Evolutionary conservation across 208 protist genomes (phyloP).

Genomic region (Acanthamoeba sp.): DNA sequence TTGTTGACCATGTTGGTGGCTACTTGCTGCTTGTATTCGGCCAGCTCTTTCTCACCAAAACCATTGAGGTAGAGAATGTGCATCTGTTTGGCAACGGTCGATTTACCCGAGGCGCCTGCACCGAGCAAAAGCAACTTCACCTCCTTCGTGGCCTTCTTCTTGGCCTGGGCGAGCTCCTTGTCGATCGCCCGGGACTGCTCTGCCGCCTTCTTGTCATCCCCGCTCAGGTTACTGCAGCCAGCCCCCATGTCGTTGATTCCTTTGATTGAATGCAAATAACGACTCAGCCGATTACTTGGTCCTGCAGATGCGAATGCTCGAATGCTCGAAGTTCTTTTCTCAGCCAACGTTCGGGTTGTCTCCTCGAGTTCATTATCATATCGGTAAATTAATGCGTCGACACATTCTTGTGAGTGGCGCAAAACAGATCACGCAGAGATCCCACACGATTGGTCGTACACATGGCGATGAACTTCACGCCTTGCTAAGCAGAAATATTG

Average conservation of each 20-base stretch:
- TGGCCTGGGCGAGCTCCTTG: slow-evolving; percentile 67
- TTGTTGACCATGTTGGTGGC: slow-evolving; percentile 85
- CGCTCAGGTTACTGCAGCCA: slow-evolving; percentile 3
- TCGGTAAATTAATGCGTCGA: no score
- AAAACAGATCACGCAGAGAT: no score
- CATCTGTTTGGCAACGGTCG: slow-evolving; percentile 92
- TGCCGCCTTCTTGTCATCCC: slow-evolving; percentile 55
- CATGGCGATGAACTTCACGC: no score
- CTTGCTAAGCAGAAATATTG: no score
- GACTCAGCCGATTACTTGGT: no score
- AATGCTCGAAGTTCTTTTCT: no score
- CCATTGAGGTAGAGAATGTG: slow-evolving; percentile 89
- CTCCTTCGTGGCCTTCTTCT: slow-evolving; percentile 72
- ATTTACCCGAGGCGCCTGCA: slow-evolving; percentile 91
- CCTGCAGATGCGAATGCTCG: no score
- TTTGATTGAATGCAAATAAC: no score
- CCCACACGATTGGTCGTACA: no score
- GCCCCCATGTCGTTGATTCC: slow-evolving; percentile 10
- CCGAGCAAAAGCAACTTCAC: slow-evolving; percentile 83
- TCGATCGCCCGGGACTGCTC: slow-evolving; percentile 61
- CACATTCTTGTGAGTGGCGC: no score
- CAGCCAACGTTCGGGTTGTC: no score
- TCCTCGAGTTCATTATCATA: no score
- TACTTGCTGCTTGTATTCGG: slow-evolving; percentile 78
- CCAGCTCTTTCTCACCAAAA: slow-evolving; percentile 84